Percentiles rank a stretch among this genome's conserved stretches.
Evolutionary conservation across 495 filamentous ascomycete genomes (phyloP).

Genomic region (Sordaria brevicollis): DNA sequence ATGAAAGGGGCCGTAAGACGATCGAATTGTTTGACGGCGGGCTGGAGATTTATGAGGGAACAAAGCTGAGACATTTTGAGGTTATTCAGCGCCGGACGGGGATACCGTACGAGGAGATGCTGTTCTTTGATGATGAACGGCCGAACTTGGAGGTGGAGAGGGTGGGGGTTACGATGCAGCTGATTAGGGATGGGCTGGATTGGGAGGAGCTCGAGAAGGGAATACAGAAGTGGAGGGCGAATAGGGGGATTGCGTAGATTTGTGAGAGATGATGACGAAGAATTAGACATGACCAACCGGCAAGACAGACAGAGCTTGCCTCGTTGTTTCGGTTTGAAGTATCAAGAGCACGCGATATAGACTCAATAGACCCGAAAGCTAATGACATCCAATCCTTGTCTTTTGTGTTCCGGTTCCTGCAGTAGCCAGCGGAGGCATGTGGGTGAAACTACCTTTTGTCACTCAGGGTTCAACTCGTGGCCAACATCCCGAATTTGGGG

Average conservation of each 20-base stretch:
- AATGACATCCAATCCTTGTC: neutral
- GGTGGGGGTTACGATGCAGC: slow-evolving; percentile 70
- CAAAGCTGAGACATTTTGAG: slow-evolving; percentile 78
- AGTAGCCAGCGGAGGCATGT: neutral
- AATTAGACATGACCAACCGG: neutral
- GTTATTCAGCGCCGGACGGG: slow-evolving; percentile 56
- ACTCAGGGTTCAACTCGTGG: neutral
- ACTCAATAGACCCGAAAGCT: neutral
- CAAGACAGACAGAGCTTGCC: neutral
- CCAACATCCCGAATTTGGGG: neutral
- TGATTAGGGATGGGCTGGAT: slow-evolving; percentile 73
- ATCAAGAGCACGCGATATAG: neutral
- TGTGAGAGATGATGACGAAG: neutral
- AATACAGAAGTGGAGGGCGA: slow-evolving; percentile 66
- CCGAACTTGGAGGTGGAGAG: slow-evolving; percentile 79
- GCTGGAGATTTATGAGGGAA: slow-evolving; percentile 81
- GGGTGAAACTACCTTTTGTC: neutral
- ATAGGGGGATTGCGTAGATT: slow-evolving; percentile 34
- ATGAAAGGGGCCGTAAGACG: slow-evolving; percentile 40
- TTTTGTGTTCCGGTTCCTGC: neutral
- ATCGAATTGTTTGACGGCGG: slow-evolving; percentile 71
- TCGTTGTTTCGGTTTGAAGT: neutral
- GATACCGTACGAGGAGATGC: slow-evolving; percentile 67
- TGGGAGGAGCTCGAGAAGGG: slow-evolving; percentile 70
- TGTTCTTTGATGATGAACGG: slow-evolving; percentile 94